A percentile compares a stretch with the other conserved stretches of the same genome.
Evolutionary conservation across 345 rosid species (phyloP).

Genomic region (Luvunga scandens): DNA sequence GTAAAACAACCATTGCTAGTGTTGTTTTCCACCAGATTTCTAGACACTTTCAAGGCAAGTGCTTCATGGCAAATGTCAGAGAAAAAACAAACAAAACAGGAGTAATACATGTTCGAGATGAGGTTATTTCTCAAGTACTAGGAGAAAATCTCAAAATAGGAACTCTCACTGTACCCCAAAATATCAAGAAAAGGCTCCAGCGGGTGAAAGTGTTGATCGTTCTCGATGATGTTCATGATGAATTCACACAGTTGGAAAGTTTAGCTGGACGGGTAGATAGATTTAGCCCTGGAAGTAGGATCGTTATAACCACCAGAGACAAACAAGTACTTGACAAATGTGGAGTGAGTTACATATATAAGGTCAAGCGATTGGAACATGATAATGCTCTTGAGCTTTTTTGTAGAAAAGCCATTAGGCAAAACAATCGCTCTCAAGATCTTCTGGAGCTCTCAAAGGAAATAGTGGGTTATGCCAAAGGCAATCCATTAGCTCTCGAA

Average conservation of each 20-base stretch:
- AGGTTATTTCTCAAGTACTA: not conserved
- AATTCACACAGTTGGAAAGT: not conserved
- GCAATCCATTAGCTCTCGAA: slow-evolving; percentile 18
- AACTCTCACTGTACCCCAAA: not conserved
- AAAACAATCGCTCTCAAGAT: not conserved
- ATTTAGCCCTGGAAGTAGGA: slow-evolving; percentile 7
- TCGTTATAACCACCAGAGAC: slow-evolving; percentile 9
- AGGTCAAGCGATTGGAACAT: not conserved
- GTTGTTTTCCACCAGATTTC: not conserved
- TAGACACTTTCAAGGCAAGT: not conserved
- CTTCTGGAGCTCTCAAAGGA: not conserved
- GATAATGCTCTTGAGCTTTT: slow-evolving; percentile 17
- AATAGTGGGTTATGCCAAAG: slow-evolving; percentile 7
- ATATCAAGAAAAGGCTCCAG: not conserved
- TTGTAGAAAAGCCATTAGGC: not conserved
- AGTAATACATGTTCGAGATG: not conserved
- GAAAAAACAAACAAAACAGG: not conserved
- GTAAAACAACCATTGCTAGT: slow-evolving; percentile 7
- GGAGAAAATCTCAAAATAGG: not conserved
- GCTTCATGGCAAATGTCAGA: not conserved
- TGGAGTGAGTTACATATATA: not conserved
- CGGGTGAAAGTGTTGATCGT: not conserved
- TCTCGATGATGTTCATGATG: slow-evolving; percentile 8
- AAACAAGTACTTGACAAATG: not conserved
- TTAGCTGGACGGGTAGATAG: not conserved